Conservation (phyloP, 148 eudicot genomes). For the Silene conica region DNA sequence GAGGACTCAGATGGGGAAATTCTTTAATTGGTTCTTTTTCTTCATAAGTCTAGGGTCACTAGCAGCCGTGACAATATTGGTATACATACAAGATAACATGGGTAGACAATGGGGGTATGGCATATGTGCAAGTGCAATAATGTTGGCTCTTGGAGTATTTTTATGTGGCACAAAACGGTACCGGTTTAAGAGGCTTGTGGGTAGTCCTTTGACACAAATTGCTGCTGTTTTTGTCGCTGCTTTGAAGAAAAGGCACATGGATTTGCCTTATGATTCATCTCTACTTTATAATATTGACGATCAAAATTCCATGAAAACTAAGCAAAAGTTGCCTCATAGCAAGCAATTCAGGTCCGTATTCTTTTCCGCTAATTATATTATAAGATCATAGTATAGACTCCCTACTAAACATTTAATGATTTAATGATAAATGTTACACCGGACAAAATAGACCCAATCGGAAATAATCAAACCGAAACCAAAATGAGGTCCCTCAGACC, state of each 20-base stretch:
- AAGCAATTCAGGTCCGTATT: constrained; percentile 63
- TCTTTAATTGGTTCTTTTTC: constrained; percentile 72
- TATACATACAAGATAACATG: constrained; percentile 50
- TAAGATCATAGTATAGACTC: no score
- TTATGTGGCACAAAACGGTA: constrained; percentile 34
- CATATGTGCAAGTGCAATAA: constrained; percentile 39
- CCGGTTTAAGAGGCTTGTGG: constrained; percentile 47
- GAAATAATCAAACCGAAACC: no score
- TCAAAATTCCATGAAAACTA: constrained; percentile 32
- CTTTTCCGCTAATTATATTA: background rate
- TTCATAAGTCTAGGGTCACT: constrained; percentile 52
- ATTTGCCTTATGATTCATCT: constrained; percentile 34
- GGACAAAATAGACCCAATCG: no score
- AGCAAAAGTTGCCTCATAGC: constrained; percentile 70
- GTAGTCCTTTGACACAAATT: constrained; percentile 47
- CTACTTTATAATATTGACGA: constrained; percentile 32
- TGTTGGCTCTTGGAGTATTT: constrained; percentile 30
- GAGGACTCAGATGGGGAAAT: constrained; percentile 38
- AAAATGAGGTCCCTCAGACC: no score
- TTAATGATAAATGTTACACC: no score
- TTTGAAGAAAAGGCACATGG: constrained; percentile 36
- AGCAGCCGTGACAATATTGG: constrained; percentile 45
- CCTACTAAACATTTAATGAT: no score
- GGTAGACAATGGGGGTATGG: constrained; percentile 57
- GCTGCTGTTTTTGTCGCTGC: constrained; percentile 44